Base-by-base conservation (phyloP, 2,329 filamentous ascomycete species). In the Pseudocercospora macadamiae region DNA sequence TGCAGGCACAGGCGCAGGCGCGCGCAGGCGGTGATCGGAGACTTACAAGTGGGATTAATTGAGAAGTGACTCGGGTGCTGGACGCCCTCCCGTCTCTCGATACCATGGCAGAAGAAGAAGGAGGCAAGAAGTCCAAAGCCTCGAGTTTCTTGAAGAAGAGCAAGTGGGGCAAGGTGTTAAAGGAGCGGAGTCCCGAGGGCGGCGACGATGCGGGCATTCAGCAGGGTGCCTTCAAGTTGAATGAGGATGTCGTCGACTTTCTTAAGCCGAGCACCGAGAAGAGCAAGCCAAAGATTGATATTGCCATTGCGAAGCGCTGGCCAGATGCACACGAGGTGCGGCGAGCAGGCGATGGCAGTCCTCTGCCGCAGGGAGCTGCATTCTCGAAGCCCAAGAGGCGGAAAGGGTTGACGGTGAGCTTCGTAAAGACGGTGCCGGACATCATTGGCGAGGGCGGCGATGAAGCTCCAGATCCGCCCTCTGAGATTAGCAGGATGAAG, bases 371-470 rank as follows among this genome's bases (percentile, higher is more conserved):
- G 18, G 36, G 45, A 26, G 54, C 59, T 34, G 55, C 74, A 16
- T 68, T 63, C 51, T 66, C 60, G 28, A 77, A 64, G 62, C 74
- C 67, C 65, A 73, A 77, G 67, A 79, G 77, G 55, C 85, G 83
- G 70, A 90, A 90, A 74, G 89, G 89, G 8, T 78, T 95, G 61
- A 79, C 79, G 3, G 93, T 97, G 32, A 85, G 82, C 56, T 97
- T 97, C 69, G 83, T 83, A 53, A 86, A 90, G 66, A 83, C 82
- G 8, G 80, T 83, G 55, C 92, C 93, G 5, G 89, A 91, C 47
- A 76, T 96, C 62, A 97, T 97, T 70, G 93, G 93, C 47, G 88
- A 93, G 74, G 93, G 93, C 58, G 93, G 93, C 30, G 93, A 97
- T 70, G 92, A 96, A 73, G 88, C 89, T 55, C 86, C 90, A 54